Percentiles rank a stretch among this genome's conserved stretches.
phyloP scores from a whole-genome alignment of 495 filamentous ascomycete species.

The Delitschia confertaspora region DNA sequence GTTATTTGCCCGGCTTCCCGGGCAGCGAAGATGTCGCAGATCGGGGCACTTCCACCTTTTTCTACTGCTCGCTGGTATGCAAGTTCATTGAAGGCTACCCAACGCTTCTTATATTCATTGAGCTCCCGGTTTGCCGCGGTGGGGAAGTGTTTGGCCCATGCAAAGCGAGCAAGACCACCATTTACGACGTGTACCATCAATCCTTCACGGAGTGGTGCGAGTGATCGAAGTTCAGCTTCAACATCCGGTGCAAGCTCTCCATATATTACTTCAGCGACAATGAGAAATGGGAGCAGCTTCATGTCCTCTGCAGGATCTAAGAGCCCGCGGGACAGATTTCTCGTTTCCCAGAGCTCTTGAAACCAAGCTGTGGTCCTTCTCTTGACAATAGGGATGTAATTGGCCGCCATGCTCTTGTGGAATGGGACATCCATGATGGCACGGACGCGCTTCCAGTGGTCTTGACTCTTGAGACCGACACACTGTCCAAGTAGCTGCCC shows the following conservation, averaged over 20 bases:
- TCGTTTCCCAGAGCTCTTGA: background rate
- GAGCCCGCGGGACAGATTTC: constrained; percentile 1
- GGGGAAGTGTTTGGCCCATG: constrained; percentile 20
- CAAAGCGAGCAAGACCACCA: constrained; percentile 30
- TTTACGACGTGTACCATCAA: constrained; percentile 27
- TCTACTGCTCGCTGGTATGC: background rate
- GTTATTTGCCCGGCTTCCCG: constrained; percentile 18
- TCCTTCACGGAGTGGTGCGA: constrained; percentile 24
- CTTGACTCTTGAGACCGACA: constrained; percentile 33
- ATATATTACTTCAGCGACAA: constrained; percentile 34
- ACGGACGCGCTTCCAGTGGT: constrained; percentile 18
- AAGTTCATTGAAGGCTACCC: background rate
- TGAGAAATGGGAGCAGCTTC: constrained; percentile 32
- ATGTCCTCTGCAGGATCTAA: constrained; percentile 33
- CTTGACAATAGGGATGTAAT: background rate
- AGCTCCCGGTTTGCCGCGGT: constrained; percentile 15
- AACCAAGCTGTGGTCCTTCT: background rate
- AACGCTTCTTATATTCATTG: background rate
- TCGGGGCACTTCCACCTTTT: background rate
- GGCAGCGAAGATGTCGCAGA: constrained; percentile 24
- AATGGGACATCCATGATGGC: background rate
- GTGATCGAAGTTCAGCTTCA: constrained; percentile 13
- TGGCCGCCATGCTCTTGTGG: constrained; percentile 1
- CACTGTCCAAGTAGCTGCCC: constrained; percentile 35
- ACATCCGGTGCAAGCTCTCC: constrained; percentile 23